phyloP scores from a whole-genome alignment of 2,329 filamentous ascomycete species.

The Botryotinia convoluta region DNA sequence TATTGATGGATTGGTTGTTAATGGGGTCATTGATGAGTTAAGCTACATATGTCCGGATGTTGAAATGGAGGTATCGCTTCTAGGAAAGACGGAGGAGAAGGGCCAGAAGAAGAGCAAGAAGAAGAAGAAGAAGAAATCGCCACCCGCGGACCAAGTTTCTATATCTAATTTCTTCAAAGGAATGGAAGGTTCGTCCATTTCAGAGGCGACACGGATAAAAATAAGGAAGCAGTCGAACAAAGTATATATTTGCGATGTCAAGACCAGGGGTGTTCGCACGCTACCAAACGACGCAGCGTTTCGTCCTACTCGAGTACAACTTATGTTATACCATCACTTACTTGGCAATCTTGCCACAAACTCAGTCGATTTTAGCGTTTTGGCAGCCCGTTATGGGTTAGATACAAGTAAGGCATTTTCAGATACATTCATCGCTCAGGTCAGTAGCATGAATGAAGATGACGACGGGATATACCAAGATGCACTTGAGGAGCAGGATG shows the following conservation, averaged over 20 bases:
- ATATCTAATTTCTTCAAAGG: slow-evolving; percentile 35
- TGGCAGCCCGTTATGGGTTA: slow-evolving; percentile 72
- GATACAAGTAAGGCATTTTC: slow-evolving; percentile 67
- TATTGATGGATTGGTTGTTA: slow-evolving; percentile 77
- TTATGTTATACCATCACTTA: slow-evolving; percentile 86
- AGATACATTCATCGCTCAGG: slow-evolving; percentile 73
- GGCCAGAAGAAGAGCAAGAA: slow-evolving; percentile 22
- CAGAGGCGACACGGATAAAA: slow-evolving; percentile 24
- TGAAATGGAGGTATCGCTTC: slow-evolving; percentile 53
- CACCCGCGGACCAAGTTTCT: slow-evolving; percentile 38
- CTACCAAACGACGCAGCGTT: slow-evolving; percentile 62
- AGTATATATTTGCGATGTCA: slow-evolving; percentile 84
- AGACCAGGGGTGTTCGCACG: slow-evolving; percentile 68
- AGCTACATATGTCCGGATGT: slow-evolving; percentile 74
- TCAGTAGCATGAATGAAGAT: slow-evolving; percentile 66
- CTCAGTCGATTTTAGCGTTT: slow-evolving; percentile 62
- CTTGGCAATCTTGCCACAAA: slow-evolving; percentile 73
- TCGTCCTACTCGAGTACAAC: slow-evolving; percentile 77
- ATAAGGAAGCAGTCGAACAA: slow-evolving; percentile 31
- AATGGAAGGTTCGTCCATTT: slow-evolving; percentile 23
- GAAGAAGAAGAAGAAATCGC: slow-evolving; percentile 34
- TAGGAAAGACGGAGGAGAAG: slow-evolving; percentile 30
- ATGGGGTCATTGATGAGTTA: slow-evolving; percentile 85
- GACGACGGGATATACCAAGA: slow-evolving; percentile 51
- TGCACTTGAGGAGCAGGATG: slow-evolving; percentile 34